Percentiles rank a stretch among this genome's conserved stretches.
Evolutionary conservation across 2,329 filamentous ascomycete species (phyloP).

Genomic region (Epichloe gansuensis): DNA sequence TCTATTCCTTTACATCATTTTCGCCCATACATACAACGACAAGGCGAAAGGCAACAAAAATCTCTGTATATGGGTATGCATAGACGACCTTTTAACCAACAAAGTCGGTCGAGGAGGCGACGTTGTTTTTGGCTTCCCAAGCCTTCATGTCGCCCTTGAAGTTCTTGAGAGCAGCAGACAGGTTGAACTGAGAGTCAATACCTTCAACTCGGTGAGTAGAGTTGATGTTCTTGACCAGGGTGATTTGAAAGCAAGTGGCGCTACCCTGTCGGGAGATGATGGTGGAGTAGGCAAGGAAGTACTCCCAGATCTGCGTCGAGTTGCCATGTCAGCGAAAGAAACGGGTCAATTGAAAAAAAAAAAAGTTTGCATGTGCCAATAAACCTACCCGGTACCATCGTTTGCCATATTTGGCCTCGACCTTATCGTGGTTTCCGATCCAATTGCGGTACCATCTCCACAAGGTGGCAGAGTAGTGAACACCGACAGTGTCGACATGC

Average conservation of each 20-base stretch:
- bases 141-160: slow-evolving; percentile 21
- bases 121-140: slow-evolving; percentile 26
- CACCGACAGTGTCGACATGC: slow-evolving; percentile 81
- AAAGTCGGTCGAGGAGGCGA: slow-evolving; percentile 20
- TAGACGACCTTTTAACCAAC: slow-evolving; percentile 8
- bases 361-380: not conserved
- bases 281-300: slow-evolving; percentile 77
- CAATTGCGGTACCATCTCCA: slow-evolving; percentile 99
- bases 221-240: slow-evolving; percentile 86
- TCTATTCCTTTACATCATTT: not conserved
- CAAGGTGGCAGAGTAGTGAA: slow-evolving; percentile 92
- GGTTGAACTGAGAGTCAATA: slow-evolving; percentile 55
- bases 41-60: not conserved
- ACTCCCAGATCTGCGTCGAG: slow-evolving; percentile 66
- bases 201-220: slow-evolving; percentile 75
- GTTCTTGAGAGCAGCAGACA: slow-evolving; percentile 47
- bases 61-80: not conserved
- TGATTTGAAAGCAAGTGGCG: slow-evolving; percentile 83
- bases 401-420: slow-evolving; percentile 87
- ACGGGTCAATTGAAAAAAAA: not conserved
- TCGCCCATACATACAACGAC: not conserved
- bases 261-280: slow-evolving; percentile 77
- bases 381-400: slow-evolving; percentile 84
- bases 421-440: slow-evolving; percentile 86
- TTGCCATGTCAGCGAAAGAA: not conserved